phyloP scores from a whole-genome alignment of 1,284 basidiomycete species.

The Caloboletus inedulis region DNA sequence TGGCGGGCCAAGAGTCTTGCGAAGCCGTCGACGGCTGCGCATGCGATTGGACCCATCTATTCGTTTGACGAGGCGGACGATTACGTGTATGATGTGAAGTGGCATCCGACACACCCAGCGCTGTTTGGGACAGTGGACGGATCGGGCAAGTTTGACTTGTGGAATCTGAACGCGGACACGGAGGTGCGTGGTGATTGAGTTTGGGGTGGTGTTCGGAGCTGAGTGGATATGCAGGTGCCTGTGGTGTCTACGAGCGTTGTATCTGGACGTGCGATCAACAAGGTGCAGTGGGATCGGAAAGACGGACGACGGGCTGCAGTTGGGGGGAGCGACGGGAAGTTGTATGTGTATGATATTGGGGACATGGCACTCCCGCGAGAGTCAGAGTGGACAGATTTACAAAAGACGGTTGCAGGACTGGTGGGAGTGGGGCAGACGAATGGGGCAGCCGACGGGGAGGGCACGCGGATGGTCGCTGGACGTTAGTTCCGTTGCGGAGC shows the following conservation, averaged over 20 bases:
- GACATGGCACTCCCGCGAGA: conserved; percentile 83
- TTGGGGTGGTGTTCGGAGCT: neutral
- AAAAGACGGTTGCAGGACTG: conserved; percentile 72
- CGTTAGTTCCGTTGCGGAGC: conserved; percentile 36
- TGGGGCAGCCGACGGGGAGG: conserved; percentile 47
- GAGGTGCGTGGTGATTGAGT: conserved; percentile 61
- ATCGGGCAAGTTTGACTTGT: conserved; percentile 91
- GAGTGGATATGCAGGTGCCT: conserved; percentile 57
- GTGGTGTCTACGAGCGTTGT: conserved; percentile 72
- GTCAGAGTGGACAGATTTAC: conserved; percentile 86
- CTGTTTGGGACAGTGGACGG: conserved; percentile 94
- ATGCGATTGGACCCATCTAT: conserved; percentile 70
- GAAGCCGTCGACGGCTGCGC: conserved; percentile 48
- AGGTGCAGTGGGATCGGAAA: conserved; percentile 89
- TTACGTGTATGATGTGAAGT: conserved; percentile 98
- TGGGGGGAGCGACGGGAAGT: conserved; percentile 87
- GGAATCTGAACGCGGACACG: conserved; percentile 93
- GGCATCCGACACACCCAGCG: conserved; percentile 95
- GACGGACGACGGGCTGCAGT: conserved; percentile 82
- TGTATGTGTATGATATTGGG: conserved; percentile 95
- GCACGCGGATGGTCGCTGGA: conserved; percentile 41
- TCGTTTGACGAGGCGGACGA: conserved; percentile 96
- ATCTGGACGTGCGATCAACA: conserved; percentile 85
- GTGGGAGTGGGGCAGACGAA: conserved; percentile 53
- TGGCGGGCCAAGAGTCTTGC: conserved; percentile 79